Conservation (phyloP, 495 filamentous ascomycete species). For the Penicillium steckii region DNA sequence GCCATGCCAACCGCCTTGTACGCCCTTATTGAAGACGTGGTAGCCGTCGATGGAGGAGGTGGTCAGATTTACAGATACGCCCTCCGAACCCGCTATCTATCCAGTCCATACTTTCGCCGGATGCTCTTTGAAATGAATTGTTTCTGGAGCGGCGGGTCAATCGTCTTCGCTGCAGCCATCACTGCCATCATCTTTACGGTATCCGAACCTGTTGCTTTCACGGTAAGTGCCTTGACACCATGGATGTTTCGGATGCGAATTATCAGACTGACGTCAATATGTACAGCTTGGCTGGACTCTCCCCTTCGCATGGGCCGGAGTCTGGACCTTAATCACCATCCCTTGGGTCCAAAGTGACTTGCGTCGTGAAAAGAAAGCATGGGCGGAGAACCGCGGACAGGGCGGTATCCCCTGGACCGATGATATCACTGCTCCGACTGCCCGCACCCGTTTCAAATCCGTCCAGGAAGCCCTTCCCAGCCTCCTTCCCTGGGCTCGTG, state of each 20-base stretch:
- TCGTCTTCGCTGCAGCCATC: slow-evolving; percentile 55
- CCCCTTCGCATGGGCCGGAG: slow-evolving; percentile 64
- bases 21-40: slow-evolving; percentile 75
- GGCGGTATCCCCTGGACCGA: slow-evolving; percentile 41
- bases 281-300: slow-evolving; percentile 60
- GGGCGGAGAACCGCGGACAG: slow-evolving; percentile 46
- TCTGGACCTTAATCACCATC: slow-evolving; percentile 68
- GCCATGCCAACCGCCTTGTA: slow-evolving; percentile 69
- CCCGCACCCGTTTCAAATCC: slow-evolving; percentile 42
- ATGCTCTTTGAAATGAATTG: slow-evolving; percentile 72
- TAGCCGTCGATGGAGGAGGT: slow-evolving; percentile 74
- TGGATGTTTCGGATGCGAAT: background rate
- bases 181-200: slow-evolving; percentile 63
- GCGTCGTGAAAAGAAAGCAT: slow-evolving; percentile 59
- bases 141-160: slow-evolving; percentile 69
- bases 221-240: slow-evolving; percentile 45
- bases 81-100: slow-evolving; percentile 65
- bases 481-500: slow-evolving; percentile 33
- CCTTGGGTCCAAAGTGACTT: slow-evolving; percentile 65
- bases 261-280: slow-evolving; percentile 11
- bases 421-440: slow-evolving; percentile 37
- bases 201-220: slow-evolving; percentile 65
- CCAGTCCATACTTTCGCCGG: slow-evolving; percentile 65
- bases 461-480: slow-evolving; percentile 34
- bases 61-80: slow-evolving; percentile 66